Percentiles rank a stretch among this genome's conserved stretches.
These are phyloP conservation scores for Pistacia vera DNA, from an alignment of 345 rosid genomes.

Conservation along the genomic window DNA sequence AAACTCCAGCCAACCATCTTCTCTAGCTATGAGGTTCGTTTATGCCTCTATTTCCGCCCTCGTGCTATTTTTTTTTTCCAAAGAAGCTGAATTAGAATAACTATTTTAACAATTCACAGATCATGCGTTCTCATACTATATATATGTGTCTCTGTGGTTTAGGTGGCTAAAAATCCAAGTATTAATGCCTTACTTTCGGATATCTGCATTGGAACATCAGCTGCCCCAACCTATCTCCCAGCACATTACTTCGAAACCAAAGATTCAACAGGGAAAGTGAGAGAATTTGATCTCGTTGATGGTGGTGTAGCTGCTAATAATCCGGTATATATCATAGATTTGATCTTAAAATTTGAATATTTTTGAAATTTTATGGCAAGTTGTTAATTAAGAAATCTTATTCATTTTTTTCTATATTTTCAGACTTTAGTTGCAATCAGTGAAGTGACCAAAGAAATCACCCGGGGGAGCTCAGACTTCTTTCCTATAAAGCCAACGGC, in stretches of 20 bases:
- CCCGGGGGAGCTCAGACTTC: slow-evolving; percentile 17
- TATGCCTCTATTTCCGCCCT: not conserved
- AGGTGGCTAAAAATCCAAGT: slow-evolving; percentile 20
- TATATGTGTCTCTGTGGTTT: not conserved
- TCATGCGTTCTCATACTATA: too few species aligned
- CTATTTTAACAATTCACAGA: not conserved
- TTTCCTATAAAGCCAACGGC: slow-evolving; percentile 29
- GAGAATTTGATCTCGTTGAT: not conserved
- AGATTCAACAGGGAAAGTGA: slow-evolving; percentile 1
- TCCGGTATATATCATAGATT: not conserved
- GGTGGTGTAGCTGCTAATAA: not conserved
- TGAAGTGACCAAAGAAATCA: slow-evolving; percentile 41
- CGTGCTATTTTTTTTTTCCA: too few species aligned
- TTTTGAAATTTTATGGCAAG: not conserved
- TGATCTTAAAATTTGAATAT: not conserved
- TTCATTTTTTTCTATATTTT: not conserved
- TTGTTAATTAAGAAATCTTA: not conserved
- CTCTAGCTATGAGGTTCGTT: slow-evolving; percentile 48
- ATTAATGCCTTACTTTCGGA: slow-evolving; percentile 17
- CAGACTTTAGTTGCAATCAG: slow-evolving; percentile 39
- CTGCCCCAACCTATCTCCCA: not conserved
- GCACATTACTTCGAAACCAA: not conserved
- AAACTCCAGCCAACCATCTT: slow-evolving; percentile 63
- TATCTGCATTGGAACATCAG: not conserved
- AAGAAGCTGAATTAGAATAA: too few species aligned